phyloP scores from a whole-genome alignment of 1,139 yeast genomes.

The Taphrina pruni region DNA sequence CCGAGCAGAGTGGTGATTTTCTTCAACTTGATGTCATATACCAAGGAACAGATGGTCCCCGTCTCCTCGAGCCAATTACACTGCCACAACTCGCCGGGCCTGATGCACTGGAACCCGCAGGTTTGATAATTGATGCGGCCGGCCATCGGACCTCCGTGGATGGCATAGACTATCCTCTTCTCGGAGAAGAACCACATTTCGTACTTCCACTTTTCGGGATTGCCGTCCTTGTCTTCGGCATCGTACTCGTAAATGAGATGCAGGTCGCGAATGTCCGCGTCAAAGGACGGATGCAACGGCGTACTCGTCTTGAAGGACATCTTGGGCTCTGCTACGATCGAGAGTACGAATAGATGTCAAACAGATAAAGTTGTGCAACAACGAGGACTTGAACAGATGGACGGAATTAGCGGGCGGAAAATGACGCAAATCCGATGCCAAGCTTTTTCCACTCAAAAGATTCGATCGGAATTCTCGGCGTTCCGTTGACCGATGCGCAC shows the following conservation, averaged over 20 bases:
- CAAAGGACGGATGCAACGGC: constrained; percentile 11
- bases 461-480: too few relatives aligned
- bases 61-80: constrained; percentile 28
- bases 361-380: too few relatives aligned
- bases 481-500: too few relatives aligned
- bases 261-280: constrained; percentile 3
- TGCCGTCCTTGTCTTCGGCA: constrained; percentile 8
- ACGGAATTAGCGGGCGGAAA: too few relatives aligned
- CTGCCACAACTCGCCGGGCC: constrained; percentile 21
- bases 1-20: constrained; percentile 16
- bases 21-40: constrained; percentile 14
- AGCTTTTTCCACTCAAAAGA: too few relatives aligned
- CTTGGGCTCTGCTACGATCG: too few relatives aligned
- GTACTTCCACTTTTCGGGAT: constrained; percentile 10
- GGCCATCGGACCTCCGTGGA: constrained; percentile 13
- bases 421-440: too few relatives aligned
- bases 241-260: constrained; percentile 17
- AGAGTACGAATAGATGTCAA: too few relatives aligned
- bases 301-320: constrained; percentile 10
- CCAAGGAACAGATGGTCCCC: constrained; percentile 17
- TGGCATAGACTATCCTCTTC: constrained; percentile 6
- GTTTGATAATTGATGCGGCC: constrained; percentile 18
- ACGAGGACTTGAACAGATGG: too few relatives aligned
- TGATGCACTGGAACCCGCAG: constrained; percentile 2
- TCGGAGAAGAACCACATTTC: constrained; percentile 14